Evolutionary conservation across 805 yeast genomes (phyloP).

Genomic region (Cyberlindnera samutprakarnensis): DNA sequence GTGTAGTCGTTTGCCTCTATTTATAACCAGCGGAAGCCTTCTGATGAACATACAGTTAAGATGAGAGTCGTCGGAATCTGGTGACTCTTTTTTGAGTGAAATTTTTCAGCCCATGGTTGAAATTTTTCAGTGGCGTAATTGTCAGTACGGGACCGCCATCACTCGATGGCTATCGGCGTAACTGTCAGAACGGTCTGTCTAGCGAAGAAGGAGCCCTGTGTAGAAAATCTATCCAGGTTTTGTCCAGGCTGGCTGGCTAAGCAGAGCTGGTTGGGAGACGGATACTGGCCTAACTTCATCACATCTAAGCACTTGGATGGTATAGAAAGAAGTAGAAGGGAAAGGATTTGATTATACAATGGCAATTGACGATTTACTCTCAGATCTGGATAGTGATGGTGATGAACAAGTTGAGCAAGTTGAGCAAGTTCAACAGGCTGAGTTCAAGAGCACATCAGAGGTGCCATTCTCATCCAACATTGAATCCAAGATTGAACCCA

Average conservation of each 20-base stretch:
- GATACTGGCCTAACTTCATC: too few relatives aligned
- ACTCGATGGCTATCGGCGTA: too few relatives aligned
- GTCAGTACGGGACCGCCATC: too few relatives aligned
- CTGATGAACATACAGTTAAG: constrained; percentile 1
- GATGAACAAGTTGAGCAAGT: constrained; percentile 10
- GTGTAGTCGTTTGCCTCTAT: constrained; percentile 2
- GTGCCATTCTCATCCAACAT: too few relatives aligned
- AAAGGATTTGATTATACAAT: not conserved
- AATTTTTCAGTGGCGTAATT: too few relatives aligned
- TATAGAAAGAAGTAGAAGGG: not conserved
- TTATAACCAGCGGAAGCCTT: constrained; percentile 3
- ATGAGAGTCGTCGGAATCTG: not conserved
- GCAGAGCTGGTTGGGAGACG: too few relatives aligned
- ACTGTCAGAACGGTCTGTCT: too few relatives aligned
- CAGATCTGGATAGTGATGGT: constrained; percentile 27
- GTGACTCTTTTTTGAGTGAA: constrained; percentile 3
- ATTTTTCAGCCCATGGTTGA: too few relatives aligned
- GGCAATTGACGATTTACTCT: constrained; percentile 19
- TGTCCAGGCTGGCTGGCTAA: too few relatives aligned
- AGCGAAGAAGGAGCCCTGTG: too few relatives aligned
- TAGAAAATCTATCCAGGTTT: too few relatives aligned
- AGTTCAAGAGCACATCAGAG: not conserved
- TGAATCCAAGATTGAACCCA: constrained; percentile 9
- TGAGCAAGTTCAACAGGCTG: constrained; percentile 1
- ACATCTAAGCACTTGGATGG: too few relatives aligned